Conservation (phyloP, 1,284 basidiomycete genomes). For the Porogramme epimiltina region DNA sequence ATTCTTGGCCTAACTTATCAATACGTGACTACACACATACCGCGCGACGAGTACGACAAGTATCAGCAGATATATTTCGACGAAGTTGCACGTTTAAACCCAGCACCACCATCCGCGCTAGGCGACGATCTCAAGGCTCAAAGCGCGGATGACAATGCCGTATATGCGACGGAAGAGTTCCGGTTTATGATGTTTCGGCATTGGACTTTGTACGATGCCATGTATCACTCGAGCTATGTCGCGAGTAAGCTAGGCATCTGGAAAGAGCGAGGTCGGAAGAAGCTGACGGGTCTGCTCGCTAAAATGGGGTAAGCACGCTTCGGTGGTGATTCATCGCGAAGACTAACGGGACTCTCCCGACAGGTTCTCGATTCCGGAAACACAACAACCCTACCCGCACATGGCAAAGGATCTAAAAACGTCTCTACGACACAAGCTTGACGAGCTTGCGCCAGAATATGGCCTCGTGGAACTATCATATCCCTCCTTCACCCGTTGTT, state of each 20-base stretch:
- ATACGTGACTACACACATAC: slow-evolving; percentile 87
- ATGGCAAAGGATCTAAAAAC: slow-evolving; percentile 96
- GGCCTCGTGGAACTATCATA: slow-evolving; percentile 95
- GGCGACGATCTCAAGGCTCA: slow-evolving; percentile 48
- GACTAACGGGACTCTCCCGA: no score
- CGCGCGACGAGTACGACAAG: slow-evolving; percentile 83
- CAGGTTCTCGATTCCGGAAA: slow-evolving; percentile 85
- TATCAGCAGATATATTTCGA: slow-evolving; percentile 81
- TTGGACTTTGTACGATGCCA: slow-evolving; percentile 97
- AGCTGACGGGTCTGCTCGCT: slow-evolving; percentile 88
- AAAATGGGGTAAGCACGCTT: slow-evolving; percentile 86
- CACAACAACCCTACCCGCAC: slow-evolving; percentile 90
- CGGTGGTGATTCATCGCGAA: slow-evolving; percentile 1
- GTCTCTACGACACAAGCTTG: slow-evolving; percentile 81
- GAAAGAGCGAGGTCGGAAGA: slow-evolving; percentile 91
- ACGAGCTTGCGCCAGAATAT: slow-evolving; percentile 93
- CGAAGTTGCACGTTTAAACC: slow-evolving; percentile 89
- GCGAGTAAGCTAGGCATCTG: slow-evolving; percentile 95
- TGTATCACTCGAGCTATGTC: slow-evolving; percentile 97
- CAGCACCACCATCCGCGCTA: slow-evolving; percentile 45
- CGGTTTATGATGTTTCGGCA: slow-evolving; percentile 95
- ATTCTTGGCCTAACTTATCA: slow-evolving; percentile 94
- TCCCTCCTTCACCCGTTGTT: slow-evolving; percentile 90
- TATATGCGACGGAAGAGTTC: slow-evolving; percentile 83
- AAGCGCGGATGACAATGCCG: slow-evolving; percentile 79